Evolutionary conservation across 129 eudicot species (phyloP).

Genomic region (Daucus carota): DH1_v3.0 NC_030385.2:5469001-5469500

Average conservation of each 20-base stretch:
- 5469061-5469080: background rate
- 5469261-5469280: background rate
- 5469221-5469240: background rate
- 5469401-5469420: background rate
- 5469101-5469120: background rate
- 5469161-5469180: background rate
- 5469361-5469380: background rate
- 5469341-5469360: background rate
- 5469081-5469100: background rate
- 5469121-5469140: background rate
- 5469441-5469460: background rate
- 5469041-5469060: slow-evolving; percentile 14
- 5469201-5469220: background rate
- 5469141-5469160: background rate
- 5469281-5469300: background rate
- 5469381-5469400: background rate
- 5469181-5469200: background rate
- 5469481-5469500: background rate
- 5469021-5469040: slow-evolving; percentile 87
- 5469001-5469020: slow-evolving; percentile 77
- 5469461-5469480: background rate
- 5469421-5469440: background rate
- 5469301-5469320: background rate
- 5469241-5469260: background rate
- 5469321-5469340: background rate